Evolutionary conservation across 2,329 filamentous ascomycete genomes (phyloP).

Genomic region (Onygenales sp.): DNA sequence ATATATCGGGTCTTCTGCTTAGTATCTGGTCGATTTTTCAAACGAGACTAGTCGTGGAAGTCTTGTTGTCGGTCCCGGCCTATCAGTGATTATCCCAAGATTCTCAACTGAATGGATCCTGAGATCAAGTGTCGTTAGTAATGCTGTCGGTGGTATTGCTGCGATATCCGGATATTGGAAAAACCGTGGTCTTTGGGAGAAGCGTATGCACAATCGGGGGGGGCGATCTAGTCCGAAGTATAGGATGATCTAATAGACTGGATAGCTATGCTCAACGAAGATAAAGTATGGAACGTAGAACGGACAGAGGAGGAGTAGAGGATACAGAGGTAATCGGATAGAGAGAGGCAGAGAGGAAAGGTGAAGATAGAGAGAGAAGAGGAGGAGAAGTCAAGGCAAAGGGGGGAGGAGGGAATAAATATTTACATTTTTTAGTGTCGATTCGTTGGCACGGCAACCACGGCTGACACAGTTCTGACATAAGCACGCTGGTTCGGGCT

Average conservation of each 20-base stretch:
- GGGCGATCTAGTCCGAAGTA: constrained; percentile 11
- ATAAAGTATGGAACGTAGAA: constrained; percentile 25
- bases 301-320: constrained; percentile 18
- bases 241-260: constrained; percentile 29
- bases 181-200: constrained; percentile 17
- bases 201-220: not conserved
- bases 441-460: constrained; percentile 32
- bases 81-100: constrained; percentile 25
- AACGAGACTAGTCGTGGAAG: constrained; percentile 16
- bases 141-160: constrained; percentile 18
- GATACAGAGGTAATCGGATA: constrained; percentile 14
- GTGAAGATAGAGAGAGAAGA: constrained; percentile 12
- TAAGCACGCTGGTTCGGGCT: constrained; percentile 17
- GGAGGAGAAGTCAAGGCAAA: constrained; percentile 9
- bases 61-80: constrained; percentile 21
- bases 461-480: constrained; percentile 22
- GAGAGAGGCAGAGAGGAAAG: constrained; percentile 12
- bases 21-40: constrained; percentile 12
- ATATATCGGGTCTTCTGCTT: not conserved
- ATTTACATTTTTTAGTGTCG: constrained; percentile 20
- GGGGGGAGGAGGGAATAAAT: constrained; percentile 27
- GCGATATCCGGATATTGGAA: constrained; percentile 21
- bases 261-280: constrained; percentile 22
- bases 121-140: constrained; percentile 19
- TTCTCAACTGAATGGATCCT: constrained; percentile 30